Evolutionary conservation across 2,329 filamentous ascomycete species (phyloP).

Genomic region (Diaporthe citri): DNA sequence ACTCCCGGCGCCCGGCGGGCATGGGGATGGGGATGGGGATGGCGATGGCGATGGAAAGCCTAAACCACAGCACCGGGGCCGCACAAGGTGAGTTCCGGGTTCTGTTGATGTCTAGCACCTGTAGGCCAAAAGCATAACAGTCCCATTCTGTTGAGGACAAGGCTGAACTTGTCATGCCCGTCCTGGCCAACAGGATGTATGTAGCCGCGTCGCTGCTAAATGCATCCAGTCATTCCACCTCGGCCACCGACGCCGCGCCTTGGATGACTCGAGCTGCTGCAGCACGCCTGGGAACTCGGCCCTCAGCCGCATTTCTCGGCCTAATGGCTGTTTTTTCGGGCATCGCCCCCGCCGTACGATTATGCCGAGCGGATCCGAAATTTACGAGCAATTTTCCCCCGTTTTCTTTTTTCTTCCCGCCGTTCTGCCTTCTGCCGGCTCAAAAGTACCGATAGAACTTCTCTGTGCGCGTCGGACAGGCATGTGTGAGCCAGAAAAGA

Average conservation of each 20-base stretch:
- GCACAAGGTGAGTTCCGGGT: background rate
- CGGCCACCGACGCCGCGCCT: slow-evolving; percentile 9
- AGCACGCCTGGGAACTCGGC: slow-evolving; percentile 23
- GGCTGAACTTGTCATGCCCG: slow-evolving; percentile 24
- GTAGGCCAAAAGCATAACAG: slow-evolving; percentile 17
- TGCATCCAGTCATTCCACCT: slow-evolving; percentile 4
- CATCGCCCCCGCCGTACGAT: slow-evolving; percentile 16
- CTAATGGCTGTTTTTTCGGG: slow-evolving; percentile 14
- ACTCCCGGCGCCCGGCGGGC: background rate
- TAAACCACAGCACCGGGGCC: background rate
- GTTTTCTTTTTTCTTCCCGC: background rate
- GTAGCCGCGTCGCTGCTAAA: slow-evolving; percentile 14
- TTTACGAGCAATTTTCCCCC: background rate
- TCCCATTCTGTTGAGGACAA: slow-evolving; percentile 22
- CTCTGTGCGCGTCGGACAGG: too few relatives aligned
- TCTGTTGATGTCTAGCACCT: background rate
- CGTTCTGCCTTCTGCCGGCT: background rate
- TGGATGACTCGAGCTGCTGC: slow-evolving; percentile 27
- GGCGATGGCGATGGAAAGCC: background rate
- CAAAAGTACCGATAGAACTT: background rate
- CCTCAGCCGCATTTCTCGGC: slow-evolving; percentile 26
- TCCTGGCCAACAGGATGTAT: slow-evolving; percentile 17
- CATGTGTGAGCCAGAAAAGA: background rate
- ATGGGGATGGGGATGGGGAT: background rate
- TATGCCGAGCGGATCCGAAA: slow-evolving; percentile 5